Conservation (phyloP, 176 grass and related monocot genomes). For the Zoysia pacifica region DNA sequence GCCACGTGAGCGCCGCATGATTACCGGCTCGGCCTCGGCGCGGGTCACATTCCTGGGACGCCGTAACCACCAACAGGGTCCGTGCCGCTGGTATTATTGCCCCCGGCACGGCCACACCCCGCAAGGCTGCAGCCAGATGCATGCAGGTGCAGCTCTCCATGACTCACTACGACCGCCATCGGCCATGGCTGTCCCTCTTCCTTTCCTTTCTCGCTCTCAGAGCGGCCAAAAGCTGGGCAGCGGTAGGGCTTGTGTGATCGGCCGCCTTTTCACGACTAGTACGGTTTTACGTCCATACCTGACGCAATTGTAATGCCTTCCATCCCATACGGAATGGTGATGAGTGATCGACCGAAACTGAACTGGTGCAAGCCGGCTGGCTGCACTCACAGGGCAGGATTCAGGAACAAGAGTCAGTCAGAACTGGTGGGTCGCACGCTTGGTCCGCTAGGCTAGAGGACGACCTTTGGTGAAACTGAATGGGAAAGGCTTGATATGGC, state of each 20-base stretch:
- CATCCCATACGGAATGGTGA: neutral
- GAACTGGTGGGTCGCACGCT: no score
- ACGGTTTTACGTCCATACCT: neutral
- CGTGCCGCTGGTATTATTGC: slow-evolving; percentile 44
- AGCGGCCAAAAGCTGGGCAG: slow-evolving; percentile 14
- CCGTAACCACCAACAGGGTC: slow-evolving; percentile 45
- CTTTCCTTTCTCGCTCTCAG: neutral
- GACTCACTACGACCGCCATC: neutral
- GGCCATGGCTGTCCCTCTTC: neutral
- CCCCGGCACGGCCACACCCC: slow-evolving; percentile 9
- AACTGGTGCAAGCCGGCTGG: neutral
- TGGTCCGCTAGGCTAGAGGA: neutral
- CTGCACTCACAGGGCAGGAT: neutral
- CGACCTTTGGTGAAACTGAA: neutral
- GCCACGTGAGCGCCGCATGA: slow-evolving; percentile 44
- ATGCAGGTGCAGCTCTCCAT: neutral
- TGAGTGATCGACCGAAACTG: neutral
- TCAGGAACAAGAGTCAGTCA: neutral
- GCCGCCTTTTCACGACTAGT: neutral
- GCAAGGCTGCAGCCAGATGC: slow-evolving; percentile 23
- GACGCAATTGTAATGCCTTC: neutral
- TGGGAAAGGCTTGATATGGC: neutral
- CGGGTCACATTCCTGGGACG: slow-evolving; percentile 9
- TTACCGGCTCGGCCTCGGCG: slow-evolving; percentile 30
- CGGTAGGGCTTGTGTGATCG: neutral